phyloP scores from a whole-genome alignment of 129 eudicot genomes.

The Saposhnikovia divaricata region DNA sequence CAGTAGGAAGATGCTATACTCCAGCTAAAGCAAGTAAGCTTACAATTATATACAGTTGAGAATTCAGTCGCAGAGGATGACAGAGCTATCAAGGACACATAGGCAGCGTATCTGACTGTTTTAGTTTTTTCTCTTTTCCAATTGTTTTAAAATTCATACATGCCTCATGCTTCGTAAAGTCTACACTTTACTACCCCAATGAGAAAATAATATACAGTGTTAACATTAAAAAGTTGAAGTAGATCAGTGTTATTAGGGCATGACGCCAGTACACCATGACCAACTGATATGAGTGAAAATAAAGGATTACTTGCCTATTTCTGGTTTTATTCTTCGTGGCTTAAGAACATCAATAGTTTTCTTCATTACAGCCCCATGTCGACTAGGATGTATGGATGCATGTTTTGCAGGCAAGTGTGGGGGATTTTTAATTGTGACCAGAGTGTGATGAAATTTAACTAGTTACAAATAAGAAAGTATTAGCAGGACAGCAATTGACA shows the following conservation, averaged over 20 bases:
- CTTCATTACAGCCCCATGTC: conserved; percentile 97
- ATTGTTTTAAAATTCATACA: too few species aligned
- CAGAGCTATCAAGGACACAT: not conserved
- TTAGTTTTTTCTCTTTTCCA: too few species aligned
- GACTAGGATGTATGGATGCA: conserved; percentile 94
- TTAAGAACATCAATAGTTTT: conserved; percentile 77
- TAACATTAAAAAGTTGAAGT: not conserved
- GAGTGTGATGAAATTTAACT: conserved; percentile 5
- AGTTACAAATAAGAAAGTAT: too few species aligned
- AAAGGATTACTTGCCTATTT: conserved; percentile 77
- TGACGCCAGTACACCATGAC: not conserved
- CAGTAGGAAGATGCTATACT: not conserved
- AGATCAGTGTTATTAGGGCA: not conserved
- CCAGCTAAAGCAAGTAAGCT: not conserved
- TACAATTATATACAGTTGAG: not conserved
- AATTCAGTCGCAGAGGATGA: not conserved
- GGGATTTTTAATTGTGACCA: conserved; percentile 94
- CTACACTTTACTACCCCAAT: not conserved
- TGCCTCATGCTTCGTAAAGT: too few species aligned
- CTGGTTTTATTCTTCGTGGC: conserved; percentile 89
- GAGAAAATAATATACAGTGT: not conserved
- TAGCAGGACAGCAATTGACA: too few species aligned
- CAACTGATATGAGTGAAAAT: not conserved
- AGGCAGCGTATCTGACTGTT: too few species aligned
- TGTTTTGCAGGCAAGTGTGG: conserved; percentile 93